Conservation (phyloP, 2,329 filamentous ascomycete genomes). For the Fusarium bulbicola region DNA sequence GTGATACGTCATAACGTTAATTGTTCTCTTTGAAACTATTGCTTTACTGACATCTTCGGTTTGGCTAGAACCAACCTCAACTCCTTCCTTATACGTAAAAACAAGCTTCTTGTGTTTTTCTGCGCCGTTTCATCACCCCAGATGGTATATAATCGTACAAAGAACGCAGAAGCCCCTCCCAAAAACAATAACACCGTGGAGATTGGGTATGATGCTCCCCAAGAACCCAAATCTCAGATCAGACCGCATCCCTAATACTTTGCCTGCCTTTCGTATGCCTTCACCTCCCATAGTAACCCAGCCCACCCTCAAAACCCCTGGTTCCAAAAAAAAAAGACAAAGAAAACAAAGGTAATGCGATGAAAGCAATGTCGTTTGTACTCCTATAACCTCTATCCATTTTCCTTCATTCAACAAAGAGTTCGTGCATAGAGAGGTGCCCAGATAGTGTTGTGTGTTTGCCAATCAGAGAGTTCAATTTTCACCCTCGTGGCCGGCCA, state of each 20-base stretch:
- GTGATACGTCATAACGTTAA: not conserved
- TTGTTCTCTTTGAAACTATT: conserved; percentile 5
- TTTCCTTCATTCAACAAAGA: conserved; percentile 38
- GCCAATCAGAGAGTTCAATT: conserved; percentile 29
- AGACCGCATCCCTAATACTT: conserved; percentile 2
- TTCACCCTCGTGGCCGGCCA: conserved; percentile 31
- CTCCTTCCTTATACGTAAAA: conserved; percentile 19
- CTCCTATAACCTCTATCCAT: conserved; percentile 43
- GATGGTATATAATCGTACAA: conserved; percentile 39
- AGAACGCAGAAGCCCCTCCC: conserved; percentile 8
- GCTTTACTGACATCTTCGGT: conserved; percentile 8
- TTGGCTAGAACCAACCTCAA: conserved; percentile 14
- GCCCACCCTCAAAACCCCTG: conserved; percentile 3
- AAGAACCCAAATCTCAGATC: not conserved
- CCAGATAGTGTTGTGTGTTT: conserved; percentile 26
- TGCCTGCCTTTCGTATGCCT: not conserved
- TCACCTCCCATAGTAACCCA: not conserved
- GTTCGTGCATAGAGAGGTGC: conserved; percentile 34
- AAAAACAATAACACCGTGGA: conserved; percentile 12
- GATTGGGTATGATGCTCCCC: conserved; percentile 3
- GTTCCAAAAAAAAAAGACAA: conserved; percentile 12
- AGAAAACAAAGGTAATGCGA: conserved; percentile 21
- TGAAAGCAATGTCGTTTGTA: conserved; percentile 32
- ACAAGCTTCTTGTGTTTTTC: conserved; percentile 30
- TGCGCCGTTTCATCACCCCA: conserved; percentile 28